A percentile compares a stretch with the other conserved stretches of the same genome.
Conservation (phyloP, 139 green algal genomes). For the Tetratostichococcus sp. region DNA sequence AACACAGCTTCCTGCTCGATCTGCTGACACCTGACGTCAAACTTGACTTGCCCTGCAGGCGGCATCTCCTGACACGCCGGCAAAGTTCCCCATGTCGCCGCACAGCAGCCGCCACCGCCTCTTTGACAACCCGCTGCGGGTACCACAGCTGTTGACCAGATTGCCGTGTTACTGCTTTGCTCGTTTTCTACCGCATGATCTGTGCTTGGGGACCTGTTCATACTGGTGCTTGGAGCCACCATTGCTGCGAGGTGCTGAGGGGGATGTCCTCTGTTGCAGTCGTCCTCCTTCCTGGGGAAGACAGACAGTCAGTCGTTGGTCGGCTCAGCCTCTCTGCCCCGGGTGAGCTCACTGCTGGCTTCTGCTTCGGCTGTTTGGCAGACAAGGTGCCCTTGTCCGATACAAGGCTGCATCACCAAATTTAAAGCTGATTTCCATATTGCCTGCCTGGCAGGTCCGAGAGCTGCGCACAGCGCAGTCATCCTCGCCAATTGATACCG, state of each 20-base stretch:
- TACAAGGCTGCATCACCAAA: too few species aligned
- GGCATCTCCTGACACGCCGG: background rate
- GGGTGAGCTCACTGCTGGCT: conserved; percentile 4
- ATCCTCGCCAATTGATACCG: conserved; percentile 5
- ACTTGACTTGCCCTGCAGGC: background rate
- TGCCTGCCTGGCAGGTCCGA: background rate
- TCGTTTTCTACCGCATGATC: too few species aligned
- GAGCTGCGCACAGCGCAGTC: background rate
- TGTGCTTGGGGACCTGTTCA: too few species aligned
- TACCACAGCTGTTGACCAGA: background rate
- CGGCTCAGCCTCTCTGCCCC: conserved; percentile 10
- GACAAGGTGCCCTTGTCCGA: too few species aligned
- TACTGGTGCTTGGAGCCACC: too few species aligned
- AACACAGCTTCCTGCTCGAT: too few species aligned
- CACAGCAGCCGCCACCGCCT: background rate
- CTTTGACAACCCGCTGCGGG: background rate
- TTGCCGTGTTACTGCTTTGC: too few species aligned
- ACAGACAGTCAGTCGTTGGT: conserved; percentile 10
- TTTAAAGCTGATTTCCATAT: too few species aligned
- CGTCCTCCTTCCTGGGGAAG: conserved; percentile 14
- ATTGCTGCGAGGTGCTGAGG: too few species aligned
- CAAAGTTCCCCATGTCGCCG: background rate
- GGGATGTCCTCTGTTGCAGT: conserved; percentile 6
- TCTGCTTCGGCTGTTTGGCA: too few species aligned
- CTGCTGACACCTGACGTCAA: too few species aligned